These are phyloP conservation scores for Pueraria montana DNA, from an alignment of 306 rosid species.

Conservation along the genomic window DNA sequence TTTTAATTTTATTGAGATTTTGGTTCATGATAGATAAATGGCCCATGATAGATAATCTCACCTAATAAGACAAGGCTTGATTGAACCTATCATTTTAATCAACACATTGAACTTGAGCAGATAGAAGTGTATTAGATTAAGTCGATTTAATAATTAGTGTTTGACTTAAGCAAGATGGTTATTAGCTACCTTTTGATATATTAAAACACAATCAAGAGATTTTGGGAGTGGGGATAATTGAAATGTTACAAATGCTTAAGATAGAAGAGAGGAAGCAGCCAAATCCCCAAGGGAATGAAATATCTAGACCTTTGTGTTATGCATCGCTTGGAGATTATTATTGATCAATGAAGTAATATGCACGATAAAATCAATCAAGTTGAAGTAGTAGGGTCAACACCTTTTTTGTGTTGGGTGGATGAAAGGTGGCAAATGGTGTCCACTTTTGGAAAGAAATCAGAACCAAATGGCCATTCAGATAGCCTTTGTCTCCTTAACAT, in stretches of 20 bases:
- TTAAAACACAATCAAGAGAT: not conserved
- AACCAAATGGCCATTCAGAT: constrained; percentile 6
- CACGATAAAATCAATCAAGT: constrained; percentile 20
- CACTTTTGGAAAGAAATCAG: constrained; percentile 46
- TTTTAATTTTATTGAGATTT: constrained; percentile 8
- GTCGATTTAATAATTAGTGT: constrained; percentile 19
- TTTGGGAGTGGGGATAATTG: not conserved
- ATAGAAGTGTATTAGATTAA: not conserved
- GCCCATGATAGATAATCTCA: not conserved
- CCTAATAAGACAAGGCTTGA: constrained; percentile 25
- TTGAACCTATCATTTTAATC: not conserved
- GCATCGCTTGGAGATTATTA: constrained; percentile 30
- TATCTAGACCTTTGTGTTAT: not conserved
- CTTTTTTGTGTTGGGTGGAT: constrained; percentile 13
- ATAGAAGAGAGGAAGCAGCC: not conserved
- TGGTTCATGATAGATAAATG: constrained; percentile 1
- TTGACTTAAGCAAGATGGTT: constrained; percentile 20
- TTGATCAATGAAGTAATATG: constrained; percentile 29
- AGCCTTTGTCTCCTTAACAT: constrained; percentile 20
- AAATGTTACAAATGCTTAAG: constrained; percentile 19
- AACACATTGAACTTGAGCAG: not conserved
- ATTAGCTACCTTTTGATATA: not conserved
- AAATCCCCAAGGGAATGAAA: not conserved
- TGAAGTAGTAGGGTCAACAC: constrained; percentile 41
- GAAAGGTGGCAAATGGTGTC: constrained; percentile 43